Base-by-base conservation (phyloP, 768 basidiomycete genomes). In the Boletus subcaerulescens region DNA sequence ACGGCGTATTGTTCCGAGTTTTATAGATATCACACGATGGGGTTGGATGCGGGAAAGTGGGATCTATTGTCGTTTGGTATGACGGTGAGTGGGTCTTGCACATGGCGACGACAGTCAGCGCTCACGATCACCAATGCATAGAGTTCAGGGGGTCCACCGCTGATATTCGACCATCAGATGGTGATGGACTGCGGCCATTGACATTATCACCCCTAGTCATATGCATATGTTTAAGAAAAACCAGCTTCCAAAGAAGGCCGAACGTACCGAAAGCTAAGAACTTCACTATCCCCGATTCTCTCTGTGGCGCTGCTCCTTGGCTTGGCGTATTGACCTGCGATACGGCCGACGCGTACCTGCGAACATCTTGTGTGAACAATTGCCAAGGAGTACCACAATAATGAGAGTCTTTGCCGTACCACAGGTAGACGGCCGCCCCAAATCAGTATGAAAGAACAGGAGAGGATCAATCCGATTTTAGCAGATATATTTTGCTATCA, bases 311-410 rank as follows among this genome's bases (percentile, higher is more conserved):
- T 94, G 64, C 89, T 91, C 52, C 96, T 80, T 2, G 96, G 97
- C 69, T 96, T 97, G 14, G 95, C 94, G 61, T 96, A 97, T 69
- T 97, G 95, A 0, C 96, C 96, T 1, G 95, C 97, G 57, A 98
- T 98, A 12, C 97, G 83, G 8, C 91, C 91, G 48, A 93, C 84
- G 35, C 91, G 85, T 48, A 90, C 80, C 88, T 90, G 46, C 26
- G 55, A 41, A 2, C 15, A 22, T 22, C 13, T 36, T 22, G 50
- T 59, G 50, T 50, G 55, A 59, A 61, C 1, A 39, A 43, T 18
- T 33, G 12, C 20, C 17, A 55, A 15, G 24, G 18, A 42, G 29
- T 45, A 42, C 43, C 29, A 20, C 32, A 46, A 43, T 44, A 32
- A 31, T 32, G 50, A 20, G 56, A 29, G 24, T 46, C 13, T 49